Evolutionary conservation across 805 yeast species (phyloP).

Genomic region (Metschnikowia hibisci): DNA sequence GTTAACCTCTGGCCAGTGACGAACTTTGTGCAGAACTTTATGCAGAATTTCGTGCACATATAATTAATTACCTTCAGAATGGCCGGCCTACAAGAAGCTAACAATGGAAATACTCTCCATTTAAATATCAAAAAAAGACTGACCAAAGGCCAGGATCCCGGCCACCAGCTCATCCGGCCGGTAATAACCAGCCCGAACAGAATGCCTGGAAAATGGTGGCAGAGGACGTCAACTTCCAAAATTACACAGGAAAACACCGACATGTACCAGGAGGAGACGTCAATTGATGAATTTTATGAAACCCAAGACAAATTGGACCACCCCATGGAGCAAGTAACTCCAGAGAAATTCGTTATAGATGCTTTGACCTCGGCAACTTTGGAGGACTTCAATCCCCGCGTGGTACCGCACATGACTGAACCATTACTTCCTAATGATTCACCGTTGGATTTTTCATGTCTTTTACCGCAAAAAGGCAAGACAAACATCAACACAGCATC

Average conservation of each 20-base stretch:
- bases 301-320: slow-evolving; percentile 6
- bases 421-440: slow-evolving; percentile 15
- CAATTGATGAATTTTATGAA: slow-evolving; percentile 15
- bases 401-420: slow-evolving; percentile 17
- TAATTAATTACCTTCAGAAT: not conserved
- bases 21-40: too few relatives aligned
- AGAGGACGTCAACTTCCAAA: not conserved
- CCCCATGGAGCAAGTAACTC: not conserved
- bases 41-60: not conserved
- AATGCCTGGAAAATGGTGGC: slow-evolving; percentile 4
- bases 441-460: slow-evolving; percentile 12
- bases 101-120: not conserved
- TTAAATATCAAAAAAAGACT: slow-evolving; percentile 2
- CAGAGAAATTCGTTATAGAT: not conserved
- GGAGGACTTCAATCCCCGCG: slow-evolving; percentile 11
- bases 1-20: too few relatives aligned
- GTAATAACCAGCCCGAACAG: not conserved
- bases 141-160: not conserved
- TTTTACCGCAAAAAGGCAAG: slow-evolving; percentile 9
- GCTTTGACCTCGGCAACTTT: slow-evolving; percentile 8
- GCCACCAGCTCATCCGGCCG: not conserved
- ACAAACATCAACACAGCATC: slow-evolving; percentile 13
- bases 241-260: not conserved
- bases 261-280: slow-evolving; percentile 8
- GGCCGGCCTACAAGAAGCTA: slow-evolving; percentile 1